Percentiles rank a stretch among this genome's conserved stretches.
These are phyloP conservation scores for Syzygium oleosum DNA, from an alignment of 345 rosid genomes.

Conservation along the genomic window DNA sequence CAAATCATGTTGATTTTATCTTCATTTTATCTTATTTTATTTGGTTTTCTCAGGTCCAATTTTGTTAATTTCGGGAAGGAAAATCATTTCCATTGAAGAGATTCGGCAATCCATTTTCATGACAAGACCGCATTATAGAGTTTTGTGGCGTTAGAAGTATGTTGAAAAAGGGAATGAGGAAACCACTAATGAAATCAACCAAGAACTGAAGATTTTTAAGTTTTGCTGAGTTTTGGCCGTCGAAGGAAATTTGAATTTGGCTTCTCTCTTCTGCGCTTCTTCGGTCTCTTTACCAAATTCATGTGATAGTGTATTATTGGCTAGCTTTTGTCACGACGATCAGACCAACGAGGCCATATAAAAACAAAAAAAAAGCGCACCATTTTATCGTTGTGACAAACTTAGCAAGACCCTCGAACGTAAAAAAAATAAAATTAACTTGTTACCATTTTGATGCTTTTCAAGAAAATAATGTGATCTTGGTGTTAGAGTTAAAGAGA, in stretches of 20 bases:
- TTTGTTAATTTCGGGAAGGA: neutral
- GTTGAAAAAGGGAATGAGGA: neutral
- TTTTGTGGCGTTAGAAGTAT: neutral
- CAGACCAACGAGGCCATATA: neutral
- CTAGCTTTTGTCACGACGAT: neutral
- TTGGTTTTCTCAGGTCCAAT: neutral
- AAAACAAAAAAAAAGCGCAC: rapidly evolving
- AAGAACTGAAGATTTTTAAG: too few relatives aligned
- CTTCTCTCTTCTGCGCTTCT: neutral
- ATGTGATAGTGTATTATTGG: neutral
- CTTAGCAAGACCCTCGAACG: neutral
- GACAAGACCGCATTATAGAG: neutral
- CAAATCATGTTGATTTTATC: neutral
- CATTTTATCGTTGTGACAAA: neutral
- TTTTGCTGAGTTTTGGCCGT: neutral
- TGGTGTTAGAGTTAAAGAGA: neutral
- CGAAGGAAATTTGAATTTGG: neutral
- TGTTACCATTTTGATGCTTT: neutral
- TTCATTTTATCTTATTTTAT: neutral
- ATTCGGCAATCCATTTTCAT: neutral
- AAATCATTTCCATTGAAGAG: neutral
- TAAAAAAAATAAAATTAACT: neutral
- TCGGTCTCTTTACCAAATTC: neutral
- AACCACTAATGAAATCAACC: neutral
- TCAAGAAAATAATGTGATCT: neutral